Evolutionary conservation across 805 yeast species (phyloP), one percentile per base, ranked within the genome.

Genomic region (Lipomyces sp.): DNA sequence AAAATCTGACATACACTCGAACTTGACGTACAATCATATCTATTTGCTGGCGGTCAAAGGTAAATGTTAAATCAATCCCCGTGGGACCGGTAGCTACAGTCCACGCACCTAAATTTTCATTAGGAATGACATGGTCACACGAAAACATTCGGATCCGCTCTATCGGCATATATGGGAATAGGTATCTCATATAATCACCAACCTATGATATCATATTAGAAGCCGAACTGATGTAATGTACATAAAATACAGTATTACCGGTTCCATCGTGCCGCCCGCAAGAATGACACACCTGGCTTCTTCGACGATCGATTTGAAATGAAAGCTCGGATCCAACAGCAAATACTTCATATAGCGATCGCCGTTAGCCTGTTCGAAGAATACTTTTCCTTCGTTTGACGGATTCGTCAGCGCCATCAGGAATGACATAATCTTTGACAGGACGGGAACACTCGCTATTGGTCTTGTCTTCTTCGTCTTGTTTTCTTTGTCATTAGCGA

Each of bases 251-350:
- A 11, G 15, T 35, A 54, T 15, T 53, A 70, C 64, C 0, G 98
- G 98, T 74, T 90, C 94, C 97, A 92, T 91, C 0, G 98, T 93
- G 13, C 98, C 98, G 45, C 98, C 98, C 1, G 97, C 95, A 2
- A 93, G 75, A 1, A 94, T 80, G 0, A 93, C 89, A 75, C 93
- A 88, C 69, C 82, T 82, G 0, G 92, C 82, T 13, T 85, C 83
- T 2, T 86, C 85, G 0, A 90, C 85, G 2, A 94, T 80, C 1
- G 87, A 87, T 62, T 82, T 80, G 74, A 93, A 91, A 2, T 85
- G 80, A 58, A 84, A 85, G 63, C 91, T 86, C 2, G 97, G 96
- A 73, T 92, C 97, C 6, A 93, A 79, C 6, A 92, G 79, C 81
- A 91, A 83, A 73, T 92, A 93, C 64, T 87, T 86, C 61, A 93